A percentile compares a stretch with the other conserved stretches of the same genome.
Evolutionary conservation across 23 red algal species (phyloP).

Genomic region (Cyanidioschyzon merolae): DNA sequence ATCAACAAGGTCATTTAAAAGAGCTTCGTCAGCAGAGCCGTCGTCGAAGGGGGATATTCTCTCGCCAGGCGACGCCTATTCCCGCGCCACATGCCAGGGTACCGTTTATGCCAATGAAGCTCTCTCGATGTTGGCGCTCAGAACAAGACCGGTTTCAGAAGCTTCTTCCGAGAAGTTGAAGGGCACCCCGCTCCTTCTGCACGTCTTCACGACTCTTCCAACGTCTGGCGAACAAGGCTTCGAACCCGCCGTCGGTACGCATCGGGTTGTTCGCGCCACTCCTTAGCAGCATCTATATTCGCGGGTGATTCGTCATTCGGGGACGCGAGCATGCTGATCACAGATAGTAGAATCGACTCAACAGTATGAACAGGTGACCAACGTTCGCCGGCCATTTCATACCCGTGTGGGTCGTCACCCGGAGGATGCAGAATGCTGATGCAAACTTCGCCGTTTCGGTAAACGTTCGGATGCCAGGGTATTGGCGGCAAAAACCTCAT

Average conservation of each 20-base stretch:
- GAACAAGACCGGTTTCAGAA: no score
- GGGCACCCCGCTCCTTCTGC: no score
- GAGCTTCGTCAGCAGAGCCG: no score
- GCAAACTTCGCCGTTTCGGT: slow-evolving; percentile 89
- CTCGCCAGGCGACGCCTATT: no score
- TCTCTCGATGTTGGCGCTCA: no score
- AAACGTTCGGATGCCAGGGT: slow-evolving; percentile 98
- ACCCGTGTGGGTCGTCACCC: slow-evolving; percentile 83
- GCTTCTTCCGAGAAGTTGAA: no score
- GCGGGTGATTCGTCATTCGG: slow-evolving; percentile 96
- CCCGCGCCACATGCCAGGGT: no score
- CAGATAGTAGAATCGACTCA: slow-evolving; percentile 82
- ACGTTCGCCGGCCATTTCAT: slow-evolving; percentile 87
- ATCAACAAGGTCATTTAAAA: no score
- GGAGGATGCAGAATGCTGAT: slow-evolving; percentile 94
- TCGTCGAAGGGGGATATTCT: no score
- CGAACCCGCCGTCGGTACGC: slow-evolving; percentile 86
- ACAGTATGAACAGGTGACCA: slow-evolving; percentile 97
- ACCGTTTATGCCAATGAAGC: no score
- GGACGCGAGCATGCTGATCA: slow-evolving; percentile 87
- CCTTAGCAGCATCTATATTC: slow-evolving; percentile 95
- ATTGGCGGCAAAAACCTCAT: slow-evolving; percentile 86
- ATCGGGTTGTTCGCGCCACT: slow-evolving; percentile 83
- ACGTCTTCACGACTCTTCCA: slow-evolving; percentile 47
- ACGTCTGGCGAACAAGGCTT: slow-evolving; percentile 58